Conservation (phyloP, 2,329 filamentous ascomycete genomes). For the Ceratocystis harringtonii region DNA sequence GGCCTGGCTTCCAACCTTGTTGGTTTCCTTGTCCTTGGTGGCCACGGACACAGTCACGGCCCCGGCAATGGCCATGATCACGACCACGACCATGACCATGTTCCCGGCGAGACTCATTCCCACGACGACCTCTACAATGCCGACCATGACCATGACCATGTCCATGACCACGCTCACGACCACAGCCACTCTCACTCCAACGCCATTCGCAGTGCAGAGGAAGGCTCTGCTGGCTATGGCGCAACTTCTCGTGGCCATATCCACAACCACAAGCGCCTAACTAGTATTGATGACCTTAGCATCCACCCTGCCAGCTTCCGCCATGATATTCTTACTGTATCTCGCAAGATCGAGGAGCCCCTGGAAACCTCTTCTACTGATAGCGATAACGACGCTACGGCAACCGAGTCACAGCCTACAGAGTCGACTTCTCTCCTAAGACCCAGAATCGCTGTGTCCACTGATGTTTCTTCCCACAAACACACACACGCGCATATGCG, state of each 20-base stretch:
- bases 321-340: conserved; percentile 79
- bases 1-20: conserved; percentile 79
- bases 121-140: conserved; percentile 34
- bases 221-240: conserved; percentile 27
- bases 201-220: conserved; percentile 31
- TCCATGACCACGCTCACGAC: conserved; percentile 19
- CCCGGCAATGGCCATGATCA: conserved; percentile 41
- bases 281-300: conserved; percentile 57
- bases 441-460: conserved; percentile 24
- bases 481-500: conserved; percentile 17
- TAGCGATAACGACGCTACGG: conserved; percentile 27
- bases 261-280: conserved; percentile 34
- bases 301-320: conserved; percentile 83
- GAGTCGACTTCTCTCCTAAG: conserved; percentile 37
- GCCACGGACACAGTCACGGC: conserved; percentile 75
- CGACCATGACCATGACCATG: conserved; percentile 30
- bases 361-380: conserved; percentile 24
- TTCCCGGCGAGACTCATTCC: conserved; percentile 23
- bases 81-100: conserved; percentile 29
- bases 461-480: conserved; percentile 17
- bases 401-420: conserved; percentile 24
- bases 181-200: conserved; percentile 18
- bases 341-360: conserved; percentile 28
- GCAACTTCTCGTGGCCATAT: conserved; percentile 28
- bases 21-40: conserved; percentile 81